Percentiles rank a stretch among this genome's conserved stretches.
phyloP scores from a whole-genome alignment of 1,284 basidiomycete genomes.

The Ceratobasidium theobromae region DNA sequence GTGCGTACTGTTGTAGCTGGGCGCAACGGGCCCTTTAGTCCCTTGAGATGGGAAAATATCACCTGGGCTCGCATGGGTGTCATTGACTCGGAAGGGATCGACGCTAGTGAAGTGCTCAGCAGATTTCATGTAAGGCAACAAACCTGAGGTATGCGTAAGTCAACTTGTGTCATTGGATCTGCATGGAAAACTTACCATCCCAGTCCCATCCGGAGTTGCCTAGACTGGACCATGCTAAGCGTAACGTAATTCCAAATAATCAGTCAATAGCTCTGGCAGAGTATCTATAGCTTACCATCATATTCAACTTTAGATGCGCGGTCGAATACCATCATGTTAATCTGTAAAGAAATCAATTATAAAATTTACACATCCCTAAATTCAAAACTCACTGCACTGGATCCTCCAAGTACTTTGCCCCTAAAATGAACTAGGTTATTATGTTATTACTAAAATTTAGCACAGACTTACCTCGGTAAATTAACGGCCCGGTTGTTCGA shows the following conservation, averaged over 20 bases:
- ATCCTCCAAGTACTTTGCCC: slow-evolving; percentile 25
- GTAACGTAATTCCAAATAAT: neutral
- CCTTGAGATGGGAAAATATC: slow-evolving; percentile 40
- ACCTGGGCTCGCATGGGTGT: slow-evolving; percentile 37
- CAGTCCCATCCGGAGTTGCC: slow-evolving; percentile 42
- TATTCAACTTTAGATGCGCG: slow-evolving; percentile 23
- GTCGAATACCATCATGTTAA: slow-evolving; percentile 19
- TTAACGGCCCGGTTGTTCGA: slow-evolving; percentile 2
- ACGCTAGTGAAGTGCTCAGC: slow-evolving; percentile 40
- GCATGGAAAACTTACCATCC: slow-evolving; percentile 34
- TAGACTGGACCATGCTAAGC: slow-evolving; percentile 24
- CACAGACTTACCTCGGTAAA: slow-evolving; percentile 2
- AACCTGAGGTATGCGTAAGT: neutral
- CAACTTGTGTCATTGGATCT: neutral
- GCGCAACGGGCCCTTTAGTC: slow-evolving; percentile 40
- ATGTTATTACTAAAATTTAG: neutral
- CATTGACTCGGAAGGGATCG: slow-evolving; percentile 36
- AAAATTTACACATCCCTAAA: neutral
- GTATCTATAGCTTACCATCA: neutral
- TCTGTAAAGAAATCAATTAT: neutral
- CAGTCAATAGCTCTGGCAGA: neutral
- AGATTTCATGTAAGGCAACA: slow-evolving; percentile 46
- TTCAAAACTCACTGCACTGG: slow-evolving; percentile 1
- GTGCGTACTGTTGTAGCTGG: slow-evolving; percentile 40
- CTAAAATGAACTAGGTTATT: neutral